A percentile compares a stretch with the other conserved stretches of the same genome.
These are phyloP conservation scores for Mucor saturninus DNA, from an alignment of 371 early-diverging fungal species.

Conservation along the genomic window DNA sequence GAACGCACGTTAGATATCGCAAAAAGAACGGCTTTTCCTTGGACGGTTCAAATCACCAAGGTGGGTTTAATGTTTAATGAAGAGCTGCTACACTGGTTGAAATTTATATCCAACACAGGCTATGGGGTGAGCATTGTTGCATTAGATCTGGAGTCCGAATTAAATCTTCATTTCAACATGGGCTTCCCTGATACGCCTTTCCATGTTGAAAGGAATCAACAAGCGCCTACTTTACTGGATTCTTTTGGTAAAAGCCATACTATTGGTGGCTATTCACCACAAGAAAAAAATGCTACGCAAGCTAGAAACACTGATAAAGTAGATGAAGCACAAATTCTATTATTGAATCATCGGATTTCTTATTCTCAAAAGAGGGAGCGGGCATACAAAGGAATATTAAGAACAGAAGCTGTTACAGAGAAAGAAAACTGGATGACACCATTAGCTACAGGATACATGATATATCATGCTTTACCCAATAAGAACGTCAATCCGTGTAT, in stretches of 20 bases:
- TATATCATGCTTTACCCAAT: slow-evolving; percentile 34
- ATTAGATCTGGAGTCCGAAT: slow-evolving; percentile 45
- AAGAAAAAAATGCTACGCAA: background rate
- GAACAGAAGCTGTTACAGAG: slow-evolving; percentile 17
- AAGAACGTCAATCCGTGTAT: slow-evolving; percentile 34
- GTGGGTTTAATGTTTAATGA: slow-evolving; percentile 46
- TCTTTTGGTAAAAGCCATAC: slow-evolving; percentile 1
- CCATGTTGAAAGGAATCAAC: slow-evolving; percentile 9
- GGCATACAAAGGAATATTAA: slow-evolving; percentile 23
- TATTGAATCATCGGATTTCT: slow-evolving; percentile 49
- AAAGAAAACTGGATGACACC: slow-evolving; percentile 43
- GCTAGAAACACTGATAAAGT: background rate
- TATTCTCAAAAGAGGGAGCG: slow-evolving; percentile 38
- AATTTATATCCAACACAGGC: slow-evolving; percentile 5
- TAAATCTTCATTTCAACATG: slow-evolving; percentile 35
- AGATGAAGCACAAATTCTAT: slow-evolving; percentile 39
- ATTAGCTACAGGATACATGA: slow-evolving; percentile 50
- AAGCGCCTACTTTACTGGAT: slow-evolving; percentile 13
- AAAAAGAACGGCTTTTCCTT: slow-evolving; percentile 26
- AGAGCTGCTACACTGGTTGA: slow-evolving; percentile 27
- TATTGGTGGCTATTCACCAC: background rate
- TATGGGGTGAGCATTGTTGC: slow-evolving; percentile 35
- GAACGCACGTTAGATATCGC: slow-evolving; percentile 32
- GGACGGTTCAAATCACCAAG: slow-evolving; percentile 41
- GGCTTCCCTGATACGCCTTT: slow-evolving; percentile 11